phyloP scores from a whole-genome alignment of 2,329 filamentous ascomycete genomes.

The Coniochaeta hoffmannii region DNA sequence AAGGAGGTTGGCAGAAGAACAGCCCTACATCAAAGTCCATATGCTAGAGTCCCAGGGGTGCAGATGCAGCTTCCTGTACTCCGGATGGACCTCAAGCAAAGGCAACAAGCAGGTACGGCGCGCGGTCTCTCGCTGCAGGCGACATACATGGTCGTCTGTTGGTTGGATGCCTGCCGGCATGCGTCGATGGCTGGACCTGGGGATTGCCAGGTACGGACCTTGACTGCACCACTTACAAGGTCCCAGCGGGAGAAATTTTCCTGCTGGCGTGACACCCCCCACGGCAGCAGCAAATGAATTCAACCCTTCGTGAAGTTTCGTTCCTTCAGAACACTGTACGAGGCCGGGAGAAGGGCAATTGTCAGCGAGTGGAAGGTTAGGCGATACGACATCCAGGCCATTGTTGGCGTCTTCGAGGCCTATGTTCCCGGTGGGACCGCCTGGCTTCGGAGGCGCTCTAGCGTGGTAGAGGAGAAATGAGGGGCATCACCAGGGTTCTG shows the following conservation, averaged over 20 bases:
- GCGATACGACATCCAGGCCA: not conserved
- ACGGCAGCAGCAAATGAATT: constrained; percentile 1
- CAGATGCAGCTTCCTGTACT: not conserved
- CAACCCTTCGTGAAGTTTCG: not conserved
- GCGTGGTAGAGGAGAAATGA: not conserved
- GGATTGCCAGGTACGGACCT: not conserved
- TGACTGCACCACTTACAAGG: not conserved
- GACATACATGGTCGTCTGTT: not conserved
- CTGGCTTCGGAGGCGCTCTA: no score
- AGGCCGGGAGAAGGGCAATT: not conserved
- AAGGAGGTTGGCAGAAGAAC: no score
- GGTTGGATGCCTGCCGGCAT: not conserved
- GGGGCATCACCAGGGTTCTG: not conserved
- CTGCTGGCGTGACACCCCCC: not conserved
- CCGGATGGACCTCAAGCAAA: not conserved
- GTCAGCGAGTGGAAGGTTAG: not conserved
- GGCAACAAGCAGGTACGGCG: not conserved
- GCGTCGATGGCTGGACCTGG: not conserved
- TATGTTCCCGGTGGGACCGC: not conserved
- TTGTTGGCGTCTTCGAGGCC: not conserved
- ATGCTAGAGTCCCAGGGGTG: not conserved
- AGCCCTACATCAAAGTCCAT: no score
- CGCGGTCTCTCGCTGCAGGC: not conserved
- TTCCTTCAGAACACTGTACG: not conserved
- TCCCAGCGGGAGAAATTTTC: not conserved